These are phyloP conservation scores for Rubroboletus pulcherrimus DNA, from an alignment of 768 basidiomycete species.

Conservation along the genomic window DNA sequence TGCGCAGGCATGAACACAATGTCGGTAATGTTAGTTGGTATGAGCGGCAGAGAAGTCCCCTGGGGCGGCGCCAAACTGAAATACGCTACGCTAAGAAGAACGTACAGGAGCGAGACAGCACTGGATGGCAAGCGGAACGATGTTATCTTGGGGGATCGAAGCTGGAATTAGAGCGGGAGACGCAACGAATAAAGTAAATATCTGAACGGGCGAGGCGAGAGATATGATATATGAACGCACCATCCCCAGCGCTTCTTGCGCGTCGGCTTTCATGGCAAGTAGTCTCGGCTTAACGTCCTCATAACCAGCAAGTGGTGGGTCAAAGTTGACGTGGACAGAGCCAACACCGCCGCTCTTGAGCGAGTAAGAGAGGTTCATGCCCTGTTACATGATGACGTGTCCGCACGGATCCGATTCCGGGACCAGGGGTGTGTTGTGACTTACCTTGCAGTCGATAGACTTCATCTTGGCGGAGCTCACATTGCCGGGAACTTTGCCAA, in stretches of 20 bases:
- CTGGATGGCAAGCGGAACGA: conserved; percentile 49
- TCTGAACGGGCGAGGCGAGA: not conserved
- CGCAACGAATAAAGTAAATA: not conserved
- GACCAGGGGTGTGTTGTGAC: conserved; percentile 2
- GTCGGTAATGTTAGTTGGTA: conserved; percentile 14
- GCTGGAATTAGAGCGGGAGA: conserved; percentile 34
- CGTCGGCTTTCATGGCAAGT: conserved; percentile 74
- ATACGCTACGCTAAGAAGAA: conserved; percentile 18
- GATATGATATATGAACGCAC: conserved; percentile 35
- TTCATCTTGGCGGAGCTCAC: conserved; percentile 68
- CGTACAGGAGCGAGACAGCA: conserved; percentile 13
- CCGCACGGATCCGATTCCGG: not conserved
- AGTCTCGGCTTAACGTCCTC: conserved; percentile 81
- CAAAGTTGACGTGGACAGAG: conserved; percentile 53
- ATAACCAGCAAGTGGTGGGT: conserved; percentile 70
- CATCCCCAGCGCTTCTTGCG: conserved; percentile 79
- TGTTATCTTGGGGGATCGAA: conserved; percentile 58
- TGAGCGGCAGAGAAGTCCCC: conserved; percentile 15
- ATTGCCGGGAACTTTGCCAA: conserved; percentile 54
- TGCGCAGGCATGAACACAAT: conserved; percentile 22
- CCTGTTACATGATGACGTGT: conserved; percentile 34
- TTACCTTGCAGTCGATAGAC: conserved; percentile 62
- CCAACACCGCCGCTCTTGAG: conserved; percentile 44
- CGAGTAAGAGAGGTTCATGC: conserved; percentile 66
- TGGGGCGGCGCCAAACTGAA: conserved; percentile 15